Conservation (phyloP, 306 rosid species). For the Rosa multiflora region DNA sequence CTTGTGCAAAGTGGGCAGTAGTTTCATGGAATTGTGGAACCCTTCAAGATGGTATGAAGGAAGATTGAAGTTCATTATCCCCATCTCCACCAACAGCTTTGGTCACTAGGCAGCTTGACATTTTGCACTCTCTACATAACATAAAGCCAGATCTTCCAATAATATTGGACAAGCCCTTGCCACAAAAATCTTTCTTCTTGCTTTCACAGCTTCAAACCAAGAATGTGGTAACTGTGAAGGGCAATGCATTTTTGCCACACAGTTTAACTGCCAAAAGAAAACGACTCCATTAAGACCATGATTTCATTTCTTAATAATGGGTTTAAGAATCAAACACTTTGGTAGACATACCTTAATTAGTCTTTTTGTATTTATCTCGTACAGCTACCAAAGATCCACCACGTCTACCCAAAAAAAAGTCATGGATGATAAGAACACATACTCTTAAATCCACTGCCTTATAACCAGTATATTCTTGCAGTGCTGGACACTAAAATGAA, state of each 20-base stretch:
- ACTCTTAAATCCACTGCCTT: conserved; percentile 62
- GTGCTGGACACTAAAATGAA: conserved; percentile 43
- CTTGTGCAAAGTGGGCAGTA: not conserved
- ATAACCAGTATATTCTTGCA: conserved; percentile 54
- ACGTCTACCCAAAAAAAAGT: conserved; percentile 68
- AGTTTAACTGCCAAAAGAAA: conserved; percentile 58
- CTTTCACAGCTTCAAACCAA: conserved; percentile 47
- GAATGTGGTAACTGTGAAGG: conserved; percentile 63
- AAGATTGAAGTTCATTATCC: not conserved
- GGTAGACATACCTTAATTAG: conserved; percentile 47
- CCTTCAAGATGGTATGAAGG: not conserved
- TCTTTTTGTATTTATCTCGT: conserved; percentile 87
- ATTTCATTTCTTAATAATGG: not conserved
- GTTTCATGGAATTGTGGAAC: not conserved
- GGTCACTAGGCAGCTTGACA: not conserved
- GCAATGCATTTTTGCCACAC: conserved; percentile 59
- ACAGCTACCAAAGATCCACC: conserved; percentile 61
- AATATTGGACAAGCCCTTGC: not conserved
- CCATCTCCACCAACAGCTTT: not conserved
- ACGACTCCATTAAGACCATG: conserved; percentile 17
- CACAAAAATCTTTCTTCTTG: not conserved
- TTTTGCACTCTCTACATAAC: not conserved
- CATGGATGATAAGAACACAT: conserved; percentile 62
- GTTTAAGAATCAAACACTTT: not conserved
- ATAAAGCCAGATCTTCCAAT: not conserved